Conservation (phyloP, 352 stramenopile species). For the Phytophthora sansomeana region DNA sequence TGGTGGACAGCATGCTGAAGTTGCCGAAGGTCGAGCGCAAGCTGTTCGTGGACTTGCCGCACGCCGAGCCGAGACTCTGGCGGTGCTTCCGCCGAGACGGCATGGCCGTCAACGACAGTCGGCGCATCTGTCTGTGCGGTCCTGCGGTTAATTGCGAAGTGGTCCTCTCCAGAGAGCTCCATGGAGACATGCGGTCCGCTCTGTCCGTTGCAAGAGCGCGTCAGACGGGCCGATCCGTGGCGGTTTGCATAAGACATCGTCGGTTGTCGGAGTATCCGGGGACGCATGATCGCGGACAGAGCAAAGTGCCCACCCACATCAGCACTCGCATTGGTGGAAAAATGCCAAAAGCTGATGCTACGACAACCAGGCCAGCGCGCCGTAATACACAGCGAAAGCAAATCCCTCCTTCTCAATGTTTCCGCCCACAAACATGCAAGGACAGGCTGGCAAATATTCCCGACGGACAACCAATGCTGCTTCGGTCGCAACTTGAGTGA, state of each 20-base stretch:
- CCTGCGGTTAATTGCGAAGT: constrained; percentile 37
- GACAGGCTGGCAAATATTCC: too few species aligned
- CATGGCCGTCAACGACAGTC: constrained; percentile 47
- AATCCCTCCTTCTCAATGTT: too few species aligned
- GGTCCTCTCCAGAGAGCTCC: too few species aligned
- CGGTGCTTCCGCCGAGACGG: constrained; percentile 36
- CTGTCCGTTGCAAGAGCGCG: constrained; percentile 1
- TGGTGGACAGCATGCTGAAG: constrained; percentile 46
- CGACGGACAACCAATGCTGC: too few species aligned
- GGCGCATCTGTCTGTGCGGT: constrained; percentile 24
- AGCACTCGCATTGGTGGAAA: neutral
- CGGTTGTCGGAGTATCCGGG: constrained; percentile 14
- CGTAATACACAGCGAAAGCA: too few species aligned
- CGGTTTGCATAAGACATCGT: constrained; percentile 20
- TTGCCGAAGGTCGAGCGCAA: constrained; percentile 41
- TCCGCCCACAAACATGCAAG: too few species aligned
- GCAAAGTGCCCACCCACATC: neutral
- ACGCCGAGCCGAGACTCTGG: constrained; percentile 25
- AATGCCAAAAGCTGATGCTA: too few species aligned
- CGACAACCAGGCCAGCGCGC: too few species aligned
- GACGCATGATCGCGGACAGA: neutral
- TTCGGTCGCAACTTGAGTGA: too few species aligned
- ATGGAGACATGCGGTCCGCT: constrained; percentile 10
- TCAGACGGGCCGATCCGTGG: too few species aligned
- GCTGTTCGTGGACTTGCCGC: constrained; percentile 30